phyloP scores from a whole-genome alignment of 192 early-diverging fungal species.

The Tieghemiomyces parasiticus region DNA sequence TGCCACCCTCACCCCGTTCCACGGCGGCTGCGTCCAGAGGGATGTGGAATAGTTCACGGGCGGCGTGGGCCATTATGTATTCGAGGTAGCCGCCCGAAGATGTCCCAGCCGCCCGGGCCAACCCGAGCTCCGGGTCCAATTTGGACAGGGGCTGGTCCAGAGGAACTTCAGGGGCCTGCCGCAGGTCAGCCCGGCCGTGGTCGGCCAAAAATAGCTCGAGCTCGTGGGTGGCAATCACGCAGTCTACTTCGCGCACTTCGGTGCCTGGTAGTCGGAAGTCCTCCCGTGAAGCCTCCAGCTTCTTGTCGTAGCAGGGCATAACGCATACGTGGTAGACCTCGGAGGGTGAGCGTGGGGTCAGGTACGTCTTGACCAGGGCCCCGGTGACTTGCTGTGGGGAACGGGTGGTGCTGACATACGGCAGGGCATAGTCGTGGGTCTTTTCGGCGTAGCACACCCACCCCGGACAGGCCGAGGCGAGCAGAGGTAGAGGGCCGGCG shows the following conservation, averaged over 20 bases:
- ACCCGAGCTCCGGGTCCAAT: constrained; percentile 14
- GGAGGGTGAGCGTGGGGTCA: constrained; percentile 26
- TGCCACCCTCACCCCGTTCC: constrained; percentile 23
- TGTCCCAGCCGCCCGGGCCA: constrained; percentile 57
- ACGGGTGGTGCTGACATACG: constrained; percentile 74
- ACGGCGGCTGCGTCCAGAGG: constrained; percentile 35
- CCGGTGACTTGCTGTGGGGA: constrained; percentile 99
- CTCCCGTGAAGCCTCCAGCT: constrained; percentile 86
- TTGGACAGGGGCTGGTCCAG: constrained; percentile 39
- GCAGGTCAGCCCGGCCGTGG: constrained; percentile 33
- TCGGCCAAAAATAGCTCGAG: constrained; percentile 76
- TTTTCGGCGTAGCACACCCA: constrained; percentile 99
- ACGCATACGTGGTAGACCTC: constrained; percentile 84
- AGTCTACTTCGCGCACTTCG: constrained; percentile 90
- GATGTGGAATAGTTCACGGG: constrained; percentile 57
- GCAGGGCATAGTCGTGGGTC: constrained; percentile 80
- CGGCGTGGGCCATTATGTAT: constrained; percentile 75
- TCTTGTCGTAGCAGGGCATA: constrained; percentile 99
- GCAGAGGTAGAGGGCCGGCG: constrained; percentile 29
- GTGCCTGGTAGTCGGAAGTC: constrained; percentile 56
- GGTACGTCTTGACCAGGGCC: constrained; percentile 70
- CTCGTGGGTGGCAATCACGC: constrained; percentile 90
- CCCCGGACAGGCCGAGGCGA: constrained; percentile 55
- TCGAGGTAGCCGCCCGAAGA: constrained; percentile 86
- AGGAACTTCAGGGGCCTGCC: constrained; percentile 28